Evolutionary conservation across 1,284 basidiomycete genomes (phyloP).

Genomic region (Xanthoconium separans): DNA sequence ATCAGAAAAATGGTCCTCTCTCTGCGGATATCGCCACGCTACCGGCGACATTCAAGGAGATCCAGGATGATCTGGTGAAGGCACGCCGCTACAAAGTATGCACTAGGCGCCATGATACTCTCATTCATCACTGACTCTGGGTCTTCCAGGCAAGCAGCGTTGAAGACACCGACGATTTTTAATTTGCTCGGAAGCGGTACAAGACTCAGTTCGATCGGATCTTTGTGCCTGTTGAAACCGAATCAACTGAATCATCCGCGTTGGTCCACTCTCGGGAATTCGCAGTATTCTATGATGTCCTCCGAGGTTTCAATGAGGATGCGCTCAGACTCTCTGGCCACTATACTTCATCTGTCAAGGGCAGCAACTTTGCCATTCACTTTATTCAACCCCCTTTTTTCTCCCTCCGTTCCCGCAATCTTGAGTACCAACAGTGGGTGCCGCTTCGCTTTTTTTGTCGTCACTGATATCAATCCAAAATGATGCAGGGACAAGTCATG

Average conservation of each 20-base stretch:
- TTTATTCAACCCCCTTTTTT: background rate
- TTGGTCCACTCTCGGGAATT: background rate
- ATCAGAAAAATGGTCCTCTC: background rate
- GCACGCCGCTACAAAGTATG: background rate
- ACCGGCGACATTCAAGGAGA: background rate
- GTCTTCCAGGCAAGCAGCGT: background rate
- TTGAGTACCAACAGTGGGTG: background rate
- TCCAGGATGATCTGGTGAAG: background rate
- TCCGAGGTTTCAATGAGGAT: background rate
- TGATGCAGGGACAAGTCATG: background rate
- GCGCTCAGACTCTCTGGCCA: background rate
- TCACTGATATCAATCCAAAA: background rate
- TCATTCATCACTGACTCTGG: background rate
- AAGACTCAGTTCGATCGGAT: background rate
- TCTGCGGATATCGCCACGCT: background rate
- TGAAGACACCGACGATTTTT: background rate
- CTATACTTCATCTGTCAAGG: background rate
- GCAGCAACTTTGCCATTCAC: background rate
- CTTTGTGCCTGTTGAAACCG: background rate
- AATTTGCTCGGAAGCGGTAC: background rate
- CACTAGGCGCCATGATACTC: background rate
- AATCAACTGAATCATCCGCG: background rate
- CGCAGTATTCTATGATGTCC: background rate
- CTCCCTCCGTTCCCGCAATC: background rate
- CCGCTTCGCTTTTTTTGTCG: background rate